These are phyloP conservation scores for Peziza echinospora DNA, from an alignment of 495 filamentous ascomycete genomes.

Conservation along the genomic window DNA sequence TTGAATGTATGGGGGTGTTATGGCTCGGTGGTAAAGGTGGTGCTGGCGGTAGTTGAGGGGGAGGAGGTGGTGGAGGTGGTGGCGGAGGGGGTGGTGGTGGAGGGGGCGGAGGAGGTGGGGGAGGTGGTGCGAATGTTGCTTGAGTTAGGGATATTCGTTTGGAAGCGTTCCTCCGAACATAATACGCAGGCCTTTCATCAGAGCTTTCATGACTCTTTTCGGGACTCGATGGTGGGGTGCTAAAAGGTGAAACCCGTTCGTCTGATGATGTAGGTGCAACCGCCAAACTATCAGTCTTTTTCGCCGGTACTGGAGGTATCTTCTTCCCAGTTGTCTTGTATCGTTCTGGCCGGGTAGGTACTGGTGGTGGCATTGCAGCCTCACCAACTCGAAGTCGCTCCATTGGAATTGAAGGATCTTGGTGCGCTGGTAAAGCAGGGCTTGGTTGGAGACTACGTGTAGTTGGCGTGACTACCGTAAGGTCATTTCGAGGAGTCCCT, in stretches of 20 bases:
- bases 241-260: slow-evolving; percentile 63
- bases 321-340: slow-evolving; percentile 42
- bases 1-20: too few relatives aligned
- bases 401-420: too few relatives aligned
- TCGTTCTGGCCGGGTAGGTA: slow-evolving; percentile 52
- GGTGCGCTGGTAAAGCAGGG: slow-evolving; percentile 2
- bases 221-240: slow-evolving; percentile 63
- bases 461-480: slow-evolving; percentile 18
- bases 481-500: too few relatives aligned
- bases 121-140: slow-evolving; percentile 12
- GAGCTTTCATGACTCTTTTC: slow-evolving; percentile 29
- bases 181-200: slow-evolving; percentile 10
- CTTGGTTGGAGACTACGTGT: slow-evolving; percentile 12
- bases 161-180: slow-evolving; percentile 1
- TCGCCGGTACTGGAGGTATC: slow-evolving; percentile 22
- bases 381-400: too few relatives aligned
- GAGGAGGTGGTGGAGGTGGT: slow-evolving; percentile 10
- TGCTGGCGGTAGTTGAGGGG: slow-evolving; percentile 4
- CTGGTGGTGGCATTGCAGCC: slow-evolving; percentile 23
- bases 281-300: slow-evolving; percentile 13
- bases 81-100: too few relatives aligned
- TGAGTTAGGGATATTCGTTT: slow-evolving; percentile 27
- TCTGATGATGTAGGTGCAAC: slow-evolving; percentile 20
- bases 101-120: slow-evolving; percentile 9
- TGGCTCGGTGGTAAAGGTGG: too few relatives aligned